Evolutionary conservation across 2,329 filamentous ascomycete species (phyloP), one percentile per base, ranked within the genome.

Genomic region (Aspergillus amoenus): DNA sequence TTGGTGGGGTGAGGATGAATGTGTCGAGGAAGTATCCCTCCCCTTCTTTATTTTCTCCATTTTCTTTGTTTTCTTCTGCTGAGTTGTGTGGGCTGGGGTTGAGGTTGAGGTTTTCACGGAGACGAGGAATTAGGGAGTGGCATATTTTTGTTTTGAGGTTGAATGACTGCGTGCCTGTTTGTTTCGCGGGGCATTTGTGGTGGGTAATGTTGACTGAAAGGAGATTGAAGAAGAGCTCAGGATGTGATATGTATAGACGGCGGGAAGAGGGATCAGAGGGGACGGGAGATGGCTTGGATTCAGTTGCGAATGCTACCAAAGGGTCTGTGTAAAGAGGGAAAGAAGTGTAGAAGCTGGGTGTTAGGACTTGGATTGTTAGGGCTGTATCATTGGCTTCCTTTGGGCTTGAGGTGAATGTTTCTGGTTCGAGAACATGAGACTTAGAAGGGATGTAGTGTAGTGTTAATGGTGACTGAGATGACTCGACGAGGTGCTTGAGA

Each of bases 271-370:
- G 52, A 12, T 54, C 52, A 5, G 52, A 47, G 1, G 43, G 34
- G 11, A 53, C 44, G 6, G 34, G 15, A 4, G 34, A 32, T 6
- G 37, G 43, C 4, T 22, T 43, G 12, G 52, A 47, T 39, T 54
- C 52, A 4, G 21, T 4, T 8, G 15, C 34, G 41, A 54, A 54
- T 12, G 52, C 52, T 18, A 27, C 5, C 15, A 30, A 17, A 8
- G 52, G 41, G 18, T 55, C 21, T 17, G 18, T 8, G 46, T 55
- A 50, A 18, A 37, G 7, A 8, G 40, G 18, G 53, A 55, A 13
- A 15, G 45, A 49, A 1, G 45, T 55, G 41, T 55, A 55, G 39
- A 55, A 50, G 5, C 32, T 24, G 5, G 53, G 53, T 17, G 45
- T 18, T 3, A 49, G 45, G 32, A 49, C 39, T 44, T 55, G 45